Evolutionary conservation across 2,329 filamentous ascomycete species (phyloP).

Genomic region (Trichoderma endophyticum): DNA sequence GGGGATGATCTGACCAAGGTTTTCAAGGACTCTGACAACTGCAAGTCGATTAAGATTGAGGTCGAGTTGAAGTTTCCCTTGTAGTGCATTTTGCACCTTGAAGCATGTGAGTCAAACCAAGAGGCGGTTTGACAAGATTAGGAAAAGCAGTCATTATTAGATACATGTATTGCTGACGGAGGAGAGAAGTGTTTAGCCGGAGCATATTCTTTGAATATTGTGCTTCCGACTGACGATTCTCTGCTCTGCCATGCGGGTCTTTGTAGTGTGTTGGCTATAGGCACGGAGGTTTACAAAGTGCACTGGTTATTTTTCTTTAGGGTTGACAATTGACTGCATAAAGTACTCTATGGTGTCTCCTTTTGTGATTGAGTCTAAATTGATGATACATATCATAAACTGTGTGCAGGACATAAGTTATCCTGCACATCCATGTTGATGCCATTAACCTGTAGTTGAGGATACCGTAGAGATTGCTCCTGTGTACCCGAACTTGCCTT

Average conservation of each 20-base stretch:
- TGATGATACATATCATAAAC: background rate
- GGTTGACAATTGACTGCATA: background rate
- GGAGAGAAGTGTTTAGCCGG: background rate
- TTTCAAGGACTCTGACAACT: conserved; percentile 21
- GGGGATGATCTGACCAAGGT: conserved; percentile 28
- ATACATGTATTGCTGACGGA: background rate
- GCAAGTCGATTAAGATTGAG: background rate
- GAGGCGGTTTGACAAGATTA: background rate
- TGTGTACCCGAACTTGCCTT: background rate
- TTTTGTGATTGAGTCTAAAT: background rate
- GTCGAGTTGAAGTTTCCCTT: background rate
- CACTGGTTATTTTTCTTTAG: background rate
- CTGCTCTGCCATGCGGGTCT: background rate
- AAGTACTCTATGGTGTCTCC: background rate
- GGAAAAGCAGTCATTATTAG: background rate
- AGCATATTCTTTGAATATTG: background rate
- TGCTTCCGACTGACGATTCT: background rate
- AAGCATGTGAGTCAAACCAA: background rate
- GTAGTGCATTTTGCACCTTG: background rate
- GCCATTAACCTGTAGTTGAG: background rate
- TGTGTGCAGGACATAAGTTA: background rate
- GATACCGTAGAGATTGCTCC: background rate
- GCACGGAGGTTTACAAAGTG: background rate
- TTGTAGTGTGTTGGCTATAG: background rate
- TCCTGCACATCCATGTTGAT: background rate